A percentile compares a stretch with the other conserved stretches of the same genome.
Conservation (phyloP, 768 basidiomycete genomes). For the Suillus variegatus region DNA sequence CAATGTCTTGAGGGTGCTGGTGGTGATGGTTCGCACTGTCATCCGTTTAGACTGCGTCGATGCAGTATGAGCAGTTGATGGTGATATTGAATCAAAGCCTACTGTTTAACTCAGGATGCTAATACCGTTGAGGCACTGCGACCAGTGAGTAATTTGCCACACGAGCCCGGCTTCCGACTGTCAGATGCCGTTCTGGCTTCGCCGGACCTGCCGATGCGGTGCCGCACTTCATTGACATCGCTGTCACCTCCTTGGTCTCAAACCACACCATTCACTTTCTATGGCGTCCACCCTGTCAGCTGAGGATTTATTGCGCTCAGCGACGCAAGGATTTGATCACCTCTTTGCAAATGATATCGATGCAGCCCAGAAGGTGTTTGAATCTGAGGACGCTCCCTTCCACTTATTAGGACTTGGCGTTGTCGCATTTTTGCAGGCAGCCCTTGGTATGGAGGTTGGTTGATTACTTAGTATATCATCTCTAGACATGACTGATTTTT, state of each 20-base stretch:
- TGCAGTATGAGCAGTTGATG: neutral
- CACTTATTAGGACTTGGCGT: conserved; percentile 74
- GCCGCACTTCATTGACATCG: neutral
- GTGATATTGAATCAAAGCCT: neutral
- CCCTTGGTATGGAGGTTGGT: conserved; percentile 75
- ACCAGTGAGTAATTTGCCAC: neutral
- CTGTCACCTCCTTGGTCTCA: neutral
- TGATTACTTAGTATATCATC: neutral
- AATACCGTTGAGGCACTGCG: too few species aligned
- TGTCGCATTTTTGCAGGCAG: conserved; percentile 74
- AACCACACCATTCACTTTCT: neutral
- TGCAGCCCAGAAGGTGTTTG: conserved; percentile 53
- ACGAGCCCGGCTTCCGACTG: conserved; percentile 5
- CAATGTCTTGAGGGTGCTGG: conserved; percentile 53
- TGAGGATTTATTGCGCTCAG: conserved; percentile 29
- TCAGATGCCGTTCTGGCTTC: neutral
- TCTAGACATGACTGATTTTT: neutral
- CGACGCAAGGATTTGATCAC: conserved; percentile 59
- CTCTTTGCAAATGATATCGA: conserved; percentile 70
- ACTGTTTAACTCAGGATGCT: neutral
- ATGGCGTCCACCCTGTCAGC: neutral
- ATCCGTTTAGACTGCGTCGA: conserved; percentile 12
- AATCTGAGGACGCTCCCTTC: conserved; percentile 50
- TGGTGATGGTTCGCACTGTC: conserved; percentile 33
- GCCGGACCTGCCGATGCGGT: neutral